Evolutionary conservation across 2,329 filamentous ascomycete genomes (phyloP), one percentile per base, ranked within the genome.

Genomic region (Epichloe uncinata): DNA sequence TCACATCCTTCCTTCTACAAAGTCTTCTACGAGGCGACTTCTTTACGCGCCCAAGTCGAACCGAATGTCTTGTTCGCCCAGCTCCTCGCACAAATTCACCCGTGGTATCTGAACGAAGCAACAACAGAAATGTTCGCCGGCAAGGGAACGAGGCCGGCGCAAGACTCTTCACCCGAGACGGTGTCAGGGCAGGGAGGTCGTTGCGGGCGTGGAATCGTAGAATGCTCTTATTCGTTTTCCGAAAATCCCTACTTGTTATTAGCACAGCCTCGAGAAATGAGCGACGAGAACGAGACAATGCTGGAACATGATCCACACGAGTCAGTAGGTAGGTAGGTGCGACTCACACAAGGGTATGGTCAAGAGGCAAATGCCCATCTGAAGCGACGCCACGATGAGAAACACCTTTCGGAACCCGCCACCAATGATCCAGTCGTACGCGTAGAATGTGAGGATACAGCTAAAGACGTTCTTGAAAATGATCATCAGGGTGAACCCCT

Each of bases 381-480:
- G 88, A 16, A 94, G 80, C 36, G 80, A 84, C 2, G 79, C 82
- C 44, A 95, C 76, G 18, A 78, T 75, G 49, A 85, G 74, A 66
- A 96, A 91, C 0, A 69, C 71, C 5, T 66, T 64, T 44, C 75
- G 73, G 52, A 80, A 77, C n/a, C 82, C 78, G 2, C 79, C 79
- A 1, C 69, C 56, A 9, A 84, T 73, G 26, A 95, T 73, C 90
- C 91, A 96, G 51, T 89, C 74, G 59, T 87, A 95, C 1, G 87
- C 88, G 57, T 79, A 84, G 63, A 83, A 94, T 0, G 90, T 95
- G 50, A 96, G 71, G 6, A 81, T 79, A 59, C 94, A 96, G 54
- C 83, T 86, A 69, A 96, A 95, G 54, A 96, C 77, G 66, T 96
- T 95, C 69, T 96, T 96, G 74, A 96, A 95, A 49, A 95, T 82